Percentiles rank a stretch among this genome's conserved stretches.
phyloP scores from a whole-genome alignment of 2,329 filamentous ascomycete genomes.

The Trichocomaceae sp. region DNA sequence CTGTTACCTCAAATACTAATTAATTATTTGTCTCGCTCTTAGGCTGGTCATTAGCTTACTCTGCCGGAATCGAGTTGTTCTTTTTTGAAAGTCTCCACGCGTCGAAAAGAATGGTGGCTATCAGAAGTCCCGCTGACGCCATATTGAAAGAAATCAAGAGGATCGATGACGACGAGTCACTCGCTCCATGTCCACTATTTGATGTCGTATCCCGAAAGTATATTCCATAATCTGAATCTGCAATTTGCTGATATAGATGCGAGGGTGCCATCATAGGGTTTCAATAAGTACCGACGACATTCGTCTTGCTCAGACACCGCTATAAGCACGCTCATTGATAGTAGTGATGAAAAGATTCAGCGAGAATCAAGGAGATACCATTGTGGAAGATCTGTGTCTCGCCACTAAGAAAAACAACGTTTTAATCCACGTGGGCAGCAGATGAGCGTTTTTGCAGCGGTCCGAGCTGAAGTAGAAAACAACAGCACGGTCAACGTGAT shows the following conservation, averaged over 20 bases:
- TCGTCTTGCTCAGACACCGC: slow-evolving; percentile 9
- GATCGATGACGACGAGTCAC: slow-evolving; percentile 9
- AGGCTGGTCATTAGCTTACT: slow-evolving; percentile 7
- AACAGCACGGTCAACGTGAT: neutral
- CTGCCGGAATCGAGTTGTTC: neutral
- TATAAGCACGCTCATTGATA: slow-evolving; percentile 1
- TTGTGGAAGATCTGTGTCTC: neutral
- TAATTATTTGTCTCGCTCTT: neutral
- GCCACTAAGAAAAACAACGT: neutral
- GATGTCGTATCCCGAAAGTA: neutral
- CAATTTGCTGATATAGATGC: neutral
- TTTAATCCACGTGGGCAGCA: slow-evolving; percentile 5
- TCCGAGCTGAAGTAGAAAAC: slow-evolving; percentile 6
- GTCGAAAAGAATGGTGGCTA: slow-evolving; percentile 12
- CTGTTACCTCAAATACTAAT: slow-evolving; percentile 5
- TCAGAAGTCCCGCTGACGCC: slow-evolving; percentile 12
- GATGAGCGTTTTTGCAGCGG: slow-evolving; percentile 9
- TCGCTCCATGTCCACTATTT: neutral
- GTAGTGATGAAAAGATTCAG: neutral
- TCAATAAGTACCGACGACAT: slow-evolving; percentile 1
- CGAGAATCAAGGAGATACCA: neutral
- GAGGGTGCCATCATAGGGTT: slow-evolving; percentile 2
- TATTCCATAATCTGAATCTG: neutral
- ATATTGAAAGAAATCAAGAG: slow-evolving; percentile 15
- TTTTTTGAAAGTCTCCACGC: slow-evolving; percentile 9